Evolutionary conservation across 495 filamentous ascomycete genomes (phyloP).

Genomic region (Collariella sp.): DNA sequence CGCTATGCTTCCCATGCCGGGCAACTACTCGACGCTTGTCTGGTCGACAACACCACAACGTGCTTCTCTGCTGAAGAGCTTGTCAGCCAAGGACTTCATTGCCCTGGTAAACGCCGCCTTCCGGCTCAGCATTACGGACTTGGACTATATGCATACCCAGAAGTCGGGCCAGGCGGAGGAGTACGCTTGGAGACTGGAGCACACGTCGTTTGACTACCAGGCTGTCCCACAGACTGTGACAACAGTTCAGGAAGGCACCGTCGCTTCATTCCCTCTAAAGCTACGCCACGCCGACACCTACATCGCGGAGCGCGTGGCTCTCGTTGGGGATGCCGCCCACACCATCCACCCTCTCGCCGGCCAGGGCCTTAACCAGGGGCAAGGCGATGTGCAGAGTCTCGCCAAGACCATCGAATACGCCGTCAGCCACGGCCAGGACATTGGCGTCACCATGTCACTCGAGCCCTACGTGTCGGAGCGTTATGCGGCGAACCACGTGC

Average conservation of each 20-base stretch:
- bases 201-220: conserved; percentile 46
- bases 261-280: conserved; percentile 83
- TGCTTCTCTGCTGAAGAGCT: conserved; percentile 69
- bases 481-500: conserved; percentile 72
- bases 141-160: conserved; percentile 67
- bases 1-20: conserved; percentile 81
- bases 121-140: conserved; percentile 66
- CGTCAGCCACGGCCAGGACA: conserved; percentile 69
- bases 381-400: conserved; percentile 75
- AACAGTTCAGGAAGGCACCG: conserved; percentile 66
- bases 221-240: conserved; percentile 45
- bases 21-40: conserved; percentile 72
- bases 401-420: conserved; percentile 65
- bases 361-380: conserved; percentile 89
- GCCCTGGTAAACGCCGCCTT: conserved; percentile 93
- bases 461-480: conserved; percentile 71
- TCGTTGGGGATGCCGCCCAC: conserved; percentile 91
- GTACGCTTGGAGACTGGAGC: conserved; percentile 68
- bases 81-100: conserved; percentile 62
- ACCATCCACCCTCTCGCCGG: conserved; percentile 91
- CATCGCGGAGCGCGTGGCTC: conserved; percentile 74
- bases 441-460: conserved; percentile 62
- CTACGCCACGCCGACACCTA: conserved; percentile 90
- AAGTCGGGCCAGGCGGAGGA: conserved; percentile 60
- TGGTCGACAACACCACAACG: conserved; percentile 82